Evolutionary conservation across 352 stramenopile genomes (phyloP), one percentile per base, ranked within the genome.

Genomic region (Lagenidium sp.): DNA sequence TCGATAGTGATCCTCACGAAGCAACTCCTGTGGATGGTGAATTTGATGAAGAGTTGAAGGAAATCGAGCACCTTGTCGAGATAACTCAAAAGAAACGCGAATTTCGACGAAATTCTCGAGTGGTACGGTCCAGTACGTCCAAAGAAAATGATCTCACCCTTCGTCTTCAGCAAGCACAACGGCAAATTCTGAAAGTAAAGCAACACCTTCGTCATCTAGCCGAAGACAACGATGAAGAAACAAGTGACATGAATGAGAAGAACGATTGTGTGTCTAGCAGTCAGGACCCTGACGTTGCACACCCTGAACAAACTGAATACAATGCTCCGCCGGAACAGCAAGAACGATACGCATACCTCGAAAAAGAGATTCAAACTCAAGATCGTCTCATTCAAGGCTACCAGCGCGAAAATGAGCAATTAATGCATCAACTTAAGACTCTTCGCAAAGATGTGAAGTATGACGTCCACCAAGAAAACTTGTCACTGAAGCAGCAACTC

Each of bases 401-500:
- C 45, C 81, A 91, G 53, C 68, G 70, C 30, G 81, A 93, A 36
- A 93, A 93, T 39, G 74, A 91, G 24, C 72, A 79, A 20, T 48
- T 93, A 1, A 93, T 91, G 81, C 67, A 65, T 11, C 75, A 89
- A 40, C 54, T 91, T 0, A 85, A 85, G 37, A 60, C 72, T 32
- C 43, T 82, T 22, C 75, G 75, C 22, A 57, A 77, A 22, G 68
- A 82, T 16, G 43, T 67, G 5, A 63, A 80, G 19, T 86, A 82
- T 42, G 69, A 93, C 21, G 63, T 83, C n/a, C 71, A 84, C 48
- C 32, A 70, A 41, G 68, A 85, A n/a, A 93, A 89, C 47, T 63
- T 88, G 44, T 39, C 65, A n/a, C 55, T 93, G 1, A 60, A 60
- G 21, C 32, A 48, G 13, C 54, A 89, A 19, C 35, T 88, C 1